A percentile compares a stretch with the other conserved stretches of the same genome.
These are phyloP conservation scores for Vicia faba DNA, from an alignment of 306 rosid genomes.

Conservation along the genomic window DNA sequence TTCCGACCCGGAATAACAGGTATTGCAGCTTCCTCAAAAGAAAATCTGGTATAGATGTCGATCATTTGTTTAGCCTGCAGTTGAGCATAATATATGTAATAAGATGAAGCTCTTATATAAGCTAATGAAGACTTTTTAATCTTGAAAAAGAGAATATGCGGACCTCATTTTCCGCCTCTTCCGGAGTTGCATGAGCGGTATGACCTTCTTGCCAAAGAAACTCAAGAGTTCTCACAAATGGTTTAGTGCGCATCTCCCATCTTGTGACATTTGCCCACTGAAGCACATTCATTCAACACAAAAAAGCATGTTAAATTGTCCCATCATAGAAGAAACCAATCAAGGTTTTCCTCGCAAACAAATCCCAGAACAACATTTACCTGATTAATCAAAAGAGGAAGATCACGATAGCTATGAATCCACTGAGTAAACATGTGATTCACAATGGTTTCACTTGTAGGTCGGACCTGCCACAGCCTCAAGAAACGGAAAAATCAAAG, in stretches of 20 bases:
- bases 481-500: constrained; percentile 81
- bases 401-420: constrained; percentile 97
- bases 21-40: constrained; percentile 88
- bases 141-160: constrained; percentile 27
- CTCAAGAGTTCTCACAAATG: constrained; percentile 93
- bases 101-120: constrained; percentile 9
- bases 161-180: constrained; percentile 97
- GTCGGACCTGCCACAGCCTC: constrained; percentile 98
- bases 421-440: constrained; percentile 99
- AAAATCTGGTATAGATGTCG: constrained; percentile 85
- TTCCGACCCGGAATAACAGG: constrained; percentile 96
- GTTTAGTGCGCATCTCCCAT: constrained; percentile 99
- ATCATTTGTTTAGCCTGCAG: constrained; percentile 97
- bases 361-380: constrained; percentile 40
- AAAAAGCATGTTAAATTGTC: constrained; percentile 6
- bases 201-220: constrained; percentile 99
- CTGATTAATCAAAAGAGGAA: constrained; percentile 92
- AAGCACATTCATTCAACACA: constrained; percentile 36
- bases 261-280: constrained; percentile 99
- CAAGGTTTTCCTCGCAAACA: constrained; percentile 8
- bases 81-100: constrained; percentile 40
- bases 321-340: constrained; percentile 6
- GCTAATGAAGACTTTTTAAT: constrained; percentile 5
- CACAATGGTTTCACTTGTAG: constrained; percentile 93
- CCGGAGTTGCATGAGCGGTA: constrained; percentile 88